Conservation (phyloP, 1,139 yeast genomes). For the Nakaseomyces glabratus region DNA sequence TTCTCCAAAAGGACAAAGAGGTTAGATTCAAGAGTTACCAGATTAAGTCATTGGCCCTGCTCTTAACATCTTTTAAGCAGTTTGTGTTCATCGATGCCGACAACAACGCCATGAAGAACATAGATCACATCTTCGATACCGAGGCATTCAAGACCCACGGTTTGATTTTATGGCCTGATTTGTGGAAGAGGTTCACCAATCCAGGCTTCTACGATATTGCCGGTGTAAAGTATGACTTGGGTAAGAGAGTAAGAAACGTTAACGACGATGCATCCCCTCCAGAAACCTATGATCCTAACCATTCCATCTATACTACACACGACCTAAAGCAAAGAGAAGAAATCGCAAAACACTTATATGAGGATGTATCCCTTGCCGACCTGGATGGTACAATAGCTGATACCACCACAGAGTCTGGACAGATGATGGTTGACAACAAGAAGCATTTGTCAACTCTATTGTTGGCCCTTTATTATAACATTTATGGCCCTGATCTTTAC, state of each 20-base stretch:
- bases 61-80: constrained; percentile 50
- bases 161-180: constrained; percentile 60
- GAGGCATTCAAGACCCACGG: constrained; percentile 31
- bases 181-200: constrained; percentile 55
- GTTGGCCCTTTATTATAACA: constrained; percentile 48
- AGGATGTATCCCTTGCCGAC: constrained; percentile 39
- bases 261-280: constrained; percentile 23
- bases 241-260: constrained; percentile 19
- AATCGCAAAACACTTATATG: constrained; percentile 9
- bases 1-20: constrained; percentile 27
- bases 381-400: constrained; percentile 49
- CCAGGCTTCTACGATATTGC: constrained; percentile 53
- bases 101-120: constrained; percentile 48
- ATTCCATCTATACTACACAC: constrained; percentile 2
- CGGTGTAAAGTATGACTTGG: constrained; percentile 32
- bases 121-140: constrained; percentile 42
- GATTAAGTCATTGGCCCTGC: constrained; percentile 51
- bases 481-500: constrained; percentile 46
- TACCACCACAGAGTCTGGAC: constrained; percentile 55
- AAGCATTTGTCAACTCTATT: constrained; percentile 43
- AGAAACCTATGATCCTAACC: constrained; percentile 14
- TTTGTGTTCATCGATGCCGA: constrained; percentile 60
- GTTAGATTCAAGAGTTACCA: constrained; percentile 46
- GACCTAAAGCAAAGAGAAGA: constrained; percentile 7
- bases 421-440: constrained; percentile 43